Evolutionary conservation across 805 yeast species (phyloP).

Genomic region (Starmerella geochares): DNA sequence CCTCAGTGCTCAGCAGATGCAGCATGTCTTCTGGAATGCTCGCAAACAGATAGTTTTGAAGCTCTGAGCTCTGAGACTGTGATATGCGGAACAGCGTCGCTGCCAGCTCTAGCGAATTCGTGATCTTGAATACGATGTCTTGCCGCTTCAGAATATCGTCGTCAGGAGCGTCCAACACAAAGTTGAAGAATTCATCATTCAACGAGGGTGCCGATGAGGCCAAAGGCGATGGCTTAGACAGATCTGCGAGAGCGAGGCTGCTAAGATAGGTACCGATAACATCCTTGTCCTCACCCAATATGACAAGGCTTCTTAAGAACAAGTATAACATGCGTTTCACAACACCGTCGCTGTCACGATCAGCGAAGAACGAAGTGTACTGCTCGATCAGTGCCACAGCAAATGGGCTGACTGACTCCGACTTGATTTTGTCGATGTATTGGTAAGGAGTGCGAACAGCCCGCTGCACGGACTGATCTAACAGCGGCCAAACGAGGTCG

Average conservation of each 20-base stretch:
- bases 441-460: slow-evolving; percentile 69
- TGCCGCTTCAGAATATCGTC: slow-evolving; percentile 11
- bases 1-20: slow-evolving; percentile 5
- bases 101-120: slow-evolving; percentile 22
- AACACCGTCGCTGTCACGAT: slow-evolving; percentile 7
- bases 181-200: slow-evolving; percentile 24
- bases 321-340: slow-evolving; percentile 18
- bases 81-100: slow-evolving; percentile 21
- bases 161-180: slow-evolving; percentile 21
- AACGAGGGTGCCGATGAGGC: background rate
- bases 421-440: slow-evolving; percentile 54
- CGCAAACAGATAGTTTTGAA: slow-evolving; percentile 18
- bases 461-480: slow-evolving; percentile 71
- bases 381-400: slow-evolving; percentile 53
- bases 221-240: too few species aligned
- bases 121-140: slow-evolving; percentile 24
- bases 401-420: slow-evolving; percentile 43
- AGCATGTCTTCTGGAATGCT: slow-evolving; percentile 22
- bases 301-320: slow-evolving; percentile 19
- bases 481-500: slow-evolving; percentile 42
- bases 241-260: background rate
- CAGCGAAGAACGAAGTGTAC: slow-evolving; percentile 23
- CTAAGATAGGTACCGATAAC: background rate
- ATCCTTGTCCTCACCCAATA: slow-evolving; percentile 22
- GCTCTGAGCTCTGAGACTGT: slow-evolving; percentile 3